Evolutionary conservation across 371 early-diverging fungal genomes (phyloP), one percentile per base, ranked within the genome.

Genomic region (Mortierella sp.): DNA sequence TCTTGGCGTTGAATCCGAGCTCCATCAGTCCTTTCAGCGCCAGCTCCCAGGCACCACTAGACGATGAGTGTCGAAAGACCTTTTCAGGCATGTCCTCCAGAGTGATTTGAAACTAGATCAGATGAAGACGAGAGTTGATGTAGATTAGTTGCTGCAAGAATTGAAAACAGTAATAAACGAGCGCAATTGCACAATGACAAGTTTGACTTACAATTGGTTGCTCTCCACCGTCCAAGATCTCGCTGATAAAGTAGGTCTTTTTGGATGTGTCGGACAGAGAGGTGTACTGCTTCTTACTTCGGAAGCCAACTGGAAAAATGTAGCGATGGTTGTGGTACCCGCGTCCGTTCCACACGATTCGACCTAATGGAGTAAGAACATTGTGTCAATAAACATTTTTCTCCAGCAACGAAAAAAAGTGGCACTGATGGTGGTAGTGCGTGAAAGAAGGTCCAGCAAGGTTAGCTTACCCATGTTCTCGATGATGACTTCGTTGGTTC

Each of bases 401-500:
- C 3, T 8, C 26, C 52, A 26, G 10, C n/a, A n/a, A n/a, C 13
- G 13, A 8, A 3, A 14, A 61, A 48, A 65, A 52, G 50, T 9
- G 34, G 65, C 6, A 45, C 1, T 43, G 19, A 22, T 13, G 24
- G 41, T 29, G n/a, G 6, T 19, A 9, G 37, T 29, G 31, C n/a
- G n/a, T n/a, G n/a, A n/a, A n/a, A n/a, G n/a, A n/a, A n/a, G n/a
- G n/a, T n/a, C n/a, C n/a, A n/a, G n/a, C n/a, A 26, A 26, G 11
- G 26, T 45, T 45, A n/a, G 16, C 73, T 64, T 77, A 85, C 86
- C 87, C 71, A 92, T 85, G 48, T 79, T 79, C 34, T 87, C 88
- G 55, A 91, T 88, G 29, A 86, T 88, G 34, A 92, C 88, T 70
- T 88, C 89, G 71, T 92, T 89, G 19, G 85, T 85, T 52, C 91